These are phyloP conservation scores for Saccharomycopsis microspora DNA, from an alignment of 805 yeast species.

Conservation along the genomic window DNA sequence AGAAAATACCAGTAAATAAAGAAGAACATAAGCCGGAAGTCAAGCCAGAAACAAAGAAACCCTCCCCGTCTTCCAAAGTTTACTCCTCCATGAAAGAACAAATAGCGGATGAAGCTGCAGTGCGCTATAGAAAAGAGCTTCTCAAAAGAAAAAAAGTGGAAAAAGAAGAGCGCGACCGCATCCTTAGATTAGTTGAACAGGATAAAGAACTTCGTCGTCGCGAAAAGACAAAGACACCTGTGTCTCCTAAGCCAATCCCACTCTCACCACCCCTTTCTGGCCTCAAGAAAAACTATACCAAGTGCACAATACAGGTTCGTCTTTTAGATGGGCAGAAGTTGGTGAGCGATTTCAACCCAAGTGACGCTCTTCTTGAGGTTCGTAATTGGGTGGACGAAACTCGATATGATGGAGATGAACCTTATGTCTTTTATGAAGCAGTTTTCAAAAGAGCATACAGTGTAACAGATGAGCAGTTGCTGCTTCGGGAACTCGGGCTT, in stretches of 20 bases:
- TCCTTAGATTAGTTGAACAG: constrained; percentile 38
- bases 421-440: constrained; percentile 36
- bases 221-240: constrained; percentile 2
- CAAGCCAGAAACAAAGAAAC: neutral
- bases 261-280: neutral
- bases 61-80: constrained; percentile 6
- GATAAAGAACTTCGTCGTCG: constrained; percentile 38
- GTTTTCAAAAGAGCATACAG: constrained; percentile 56
- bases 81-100: constrained; percentile 27
- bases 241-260: neutral
- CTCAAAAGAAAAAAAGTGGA: constrained; percentile 26
- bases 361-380: constrained; percentile 41
- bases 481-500: constrained; percentile 44
- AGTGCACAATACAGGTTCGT: constrained; percentile 38
- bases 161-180: constrained; percentile 42
- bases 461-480: constrained; percentile 45
- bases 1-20: neutral
- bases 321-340: constrained; percentile 56
- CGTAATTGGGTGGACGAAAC: constrained; percentile 47
- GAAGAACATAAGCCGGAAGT: neutral
- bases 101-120: constrained; percentile 28
- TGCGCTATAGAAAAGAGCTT: constrained; percentile 28
- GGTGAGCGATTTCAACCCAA: constrained; percentile 35
- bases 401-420: constrained; percentile 35
- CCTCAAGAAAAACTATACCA: neutral